Base-by-base conservation (phyloP, 176 grass and related monocot species). In the Aegilops bicornis region DNA sequence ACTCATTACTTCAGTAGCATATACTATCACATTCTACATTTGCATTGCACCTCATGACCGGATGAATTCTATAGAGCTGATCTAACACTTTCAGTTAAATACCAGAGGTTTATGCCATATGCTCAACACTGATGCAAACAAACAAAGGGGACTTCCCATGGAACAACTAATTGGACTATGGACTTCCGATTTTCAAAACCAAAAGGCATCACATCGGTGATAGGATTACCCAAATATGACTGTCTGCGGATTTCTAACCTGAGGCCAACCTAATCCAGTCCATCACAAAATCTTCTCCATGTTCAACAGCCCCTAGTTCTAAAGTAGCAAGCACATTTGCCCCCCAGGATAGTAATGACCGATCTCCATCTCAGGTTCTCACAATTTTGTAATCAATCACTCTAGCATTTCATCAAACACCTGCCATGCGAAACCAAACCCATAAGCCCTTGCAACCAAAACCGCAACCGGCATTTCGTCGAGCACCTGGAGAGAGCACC, bases 401-500 rank as follows among this genome's bases (percentile, higher is more conserved):
- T 14, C 14, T 7, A 61, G 19, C 58, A 58, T 23, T 59, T 75
- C 43, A 80, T 14, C 67, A 56, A 77, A 79, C 36, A 72, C 10
- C 19, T 83, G 8, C 12, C 48, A 2, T 3, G 19, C 5, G 6
- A 11, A 64, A 50, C 25, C 52, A 9, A 82, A 73, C 27, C 29
- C 16, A 84, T 15, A 36, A 0, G 56, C 12, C 0, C 5, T 22
- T 15, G 5, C 15, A 76, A 60, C 3, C 33, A 70, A 29, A 25
- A 66, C 15, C 32, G 7, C 1, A 0, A 15, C 15, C 68, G 4
- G 4, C 85, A 87, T 91, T 87, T 69, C 76, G 60, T 84, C 80
- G 47, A 91, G 47, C 81, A 76, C 11, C 12, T 76, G 29, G 61
- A 52, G 77, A 69, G 77, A 61, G 40, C 40, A 62, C 36, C 12